Percentiles rank a stretch among this genome's conserved stretches.
Conservation (phyloP, 495 filamentous ascomycete genomes). For the Talaromyces wortmannii region DNA sequence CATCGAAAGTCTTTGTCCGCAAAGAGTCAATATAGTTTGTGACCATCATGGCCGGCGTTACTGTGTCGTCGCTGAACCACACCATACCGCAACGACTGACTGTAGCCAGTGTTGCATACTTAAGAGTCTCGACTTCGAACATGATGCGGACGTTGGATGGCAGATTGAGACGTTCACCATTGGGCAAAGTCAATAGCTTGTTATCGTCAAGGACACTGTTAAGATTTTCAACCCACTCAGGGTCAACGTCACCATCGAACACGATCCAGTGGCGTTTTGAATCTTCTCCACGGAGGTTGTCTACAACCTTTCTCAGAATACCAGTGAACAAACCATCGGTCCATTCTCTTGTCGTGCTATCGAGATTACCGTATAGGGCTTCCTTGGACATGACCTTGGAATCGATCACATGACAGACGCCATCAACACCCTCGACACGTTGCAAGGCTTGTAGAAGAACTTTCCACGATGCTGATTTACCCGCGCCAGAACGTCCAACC, state of each 20-base stretch:
- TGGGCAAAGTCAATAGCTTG: constrained; percentile 91
- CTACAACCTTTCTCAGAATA: constrained; percentile 95
- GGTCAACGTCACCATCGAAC: constrained; percentile 97
- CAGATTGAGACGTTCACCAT: constrained; percentile 92
- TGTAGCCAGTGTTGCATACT: constrained; percentile 94
- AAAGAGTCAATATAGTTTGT: constrained; percentile 82
- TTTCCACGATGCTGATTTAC: constrained; percentile 93
- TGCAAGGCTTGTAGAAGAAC: constrained; percentile 90
- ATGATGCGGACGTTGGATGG: constrained; percentile 95
- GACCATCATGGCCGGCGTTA: constrained; percentile 88
- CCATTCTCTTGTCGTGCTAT: constrained; percentile 97
- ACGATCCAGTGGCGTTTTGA: constrained; percentile 98
- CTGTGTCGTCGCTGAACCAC: constrained; percentile 98
- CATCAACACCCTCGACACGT: constrained; percentile 82
- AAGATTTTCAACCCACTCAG: constrained; percentile 98
- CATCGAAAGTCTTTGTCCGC: constrained; percentile 75
- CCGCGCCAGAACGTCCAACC: constrained; percentile 92
- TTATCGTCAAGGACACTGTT: constrained; percentile 99
- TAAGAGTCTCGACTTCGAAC: constrained; percentile 98
- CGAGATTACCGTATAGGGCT: constrained; percentile 86
- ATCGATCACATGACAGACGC: constrained; percentile 95
- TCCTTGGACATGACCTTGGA: constrained; percentile 99
- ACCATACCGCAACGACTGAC: constrained; percentile 99
- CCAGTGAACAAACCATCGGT: constrained; percentile 97
- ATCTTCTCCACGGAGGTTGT: constrained; percentile 96